Base-by-base conservation (phyloP, 2,329 filamentous ascomycete genomes). In the Penicillium expansum region DNA sequence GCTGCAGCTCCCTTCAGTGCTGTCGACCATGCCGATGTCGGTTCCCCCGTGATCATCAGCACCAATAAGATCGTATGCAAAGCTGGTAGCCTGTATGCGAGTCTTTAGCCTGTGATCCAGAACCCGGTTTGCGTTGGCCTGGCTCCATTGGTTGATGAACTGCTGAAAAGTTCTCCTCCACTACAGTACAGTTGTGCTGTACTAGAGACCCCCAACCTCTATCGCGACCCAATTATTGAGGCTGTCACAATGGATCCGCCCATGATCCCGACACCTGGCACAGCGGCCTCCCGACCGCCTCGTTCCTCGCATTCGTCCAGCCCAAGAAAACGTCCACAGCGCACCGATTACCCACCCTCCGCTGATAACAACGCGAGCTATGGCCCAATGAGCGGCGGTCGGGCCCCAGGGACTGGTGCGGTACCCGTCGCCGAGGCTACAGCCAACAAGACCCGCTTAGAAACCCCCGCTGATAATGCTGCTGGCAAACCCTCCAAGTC, bases 401-500 rank as follows among this genome's bases (percentile, higher is more conserved):
- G 55, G 38, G 55, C 49, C 50, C 53, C 56, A 53, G 54, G 50
- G 24, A 52, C 51, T 42, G 43, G 43, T 49, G 57, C 60, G 52
- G 53, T 52, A 45, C 57, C 57, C 37, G 42, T 60, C 37, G 55
- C 65, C 45, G 62, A 62, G 37, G 43, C 54, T 47, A 58, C 48
- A 32, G 24, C 52, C 33, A 48, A 60, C 48, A 61, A 64, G 57
- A 60, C 61, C 61, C 64, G 64, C 64, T 58, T 57, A 24, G 55
- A 60, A 39, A 24, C 54, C 60, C 63, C 67, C 55, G 63, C 61
- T 53, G 59, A 57, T 57, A 53, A 45, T 56, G 62, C 48, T 52
- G 50, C 62, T 52, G 61, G 57, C 20, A 63, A 64, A 59, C 45
- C 61, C 32, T 58, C 60, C 44, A 70, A 70, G 52, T 53, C 67